These are phyloP conservation scores for Ascochyta rabiei DNA, from an alignment of 2,329 filamentous ascomycete species.

Conservation along the genomic window DNA sequence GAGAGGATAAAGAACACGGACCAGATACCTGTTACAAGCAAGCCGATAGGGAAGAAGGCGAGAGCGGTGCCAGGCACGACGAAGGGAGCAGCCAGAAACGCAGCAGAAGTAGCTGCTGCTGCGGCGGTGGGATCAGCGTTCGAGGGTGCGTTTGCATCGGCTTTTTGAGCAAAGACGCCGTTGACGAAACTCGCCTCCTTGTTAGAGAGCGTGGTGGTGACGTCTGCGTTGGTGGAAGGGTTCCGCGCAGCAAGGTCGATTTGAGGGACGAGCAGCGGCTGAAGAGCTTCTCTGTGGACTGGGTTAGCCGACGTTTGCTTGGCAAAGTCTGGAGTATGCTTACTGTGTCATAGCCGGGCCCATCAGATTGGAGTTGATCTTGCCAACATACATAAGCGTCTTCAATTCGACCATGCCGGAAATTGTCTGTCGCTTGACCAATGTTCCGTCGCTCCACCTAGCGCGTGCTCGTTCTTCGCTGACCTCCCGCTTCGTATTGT, in stretches of 20 bases:
- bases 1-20: slow-evolving; percentile 59
- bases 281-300: slow-evolving; percentile 59
- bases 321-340: slow-evolving; percentile 36
- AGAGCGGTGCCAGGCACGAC: slow-evolving; percentile 72
- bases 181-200: slow-evolving; percentile 74
- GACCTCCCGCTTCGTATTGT: slow-evolving; percentile 39
- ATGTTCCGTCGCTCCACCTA: slow-evolving; percentile 28
- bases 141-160: slow-evolving; percentile 56
- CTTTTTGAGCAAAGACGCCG: slow-evolving; percentile 69
- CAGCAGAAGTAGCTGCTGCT: slow-evolving; percentile 50
- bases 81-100: slow-evolving; percentile 59
- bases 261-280: slow-evolving; percentile 70
- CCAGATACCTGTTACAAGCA: slow-evolving; percentile 71
- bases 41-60: slow-evolving; percentile 71
- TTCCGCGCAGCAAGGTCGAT: slow-evolving; percentile 68
- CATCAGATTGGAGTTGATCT: slow-evolving; percentile 67
- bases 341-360: slow-evolving; percentile 65
- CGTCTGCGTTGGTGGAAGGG: slow-evolving; percentile 53
- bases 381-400: slow-evolving; percentile 71
- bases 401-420: slow-evolving; percentile 55
- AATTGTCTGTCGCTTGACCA: slow-evolving; percentile 39
- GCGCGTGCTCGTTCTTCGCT: slow-evolving; percentile 25
- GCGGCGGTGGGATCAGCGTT: slow-evolving; percentile 50
- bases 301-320: slow-evolving; percentile 18
- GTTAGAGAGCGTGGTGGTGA: slow-evolving; percentile 69